Conservation (phyloP, 2,329 filamentous ascomycete species). For the Botrytis fragariae region DNA sequence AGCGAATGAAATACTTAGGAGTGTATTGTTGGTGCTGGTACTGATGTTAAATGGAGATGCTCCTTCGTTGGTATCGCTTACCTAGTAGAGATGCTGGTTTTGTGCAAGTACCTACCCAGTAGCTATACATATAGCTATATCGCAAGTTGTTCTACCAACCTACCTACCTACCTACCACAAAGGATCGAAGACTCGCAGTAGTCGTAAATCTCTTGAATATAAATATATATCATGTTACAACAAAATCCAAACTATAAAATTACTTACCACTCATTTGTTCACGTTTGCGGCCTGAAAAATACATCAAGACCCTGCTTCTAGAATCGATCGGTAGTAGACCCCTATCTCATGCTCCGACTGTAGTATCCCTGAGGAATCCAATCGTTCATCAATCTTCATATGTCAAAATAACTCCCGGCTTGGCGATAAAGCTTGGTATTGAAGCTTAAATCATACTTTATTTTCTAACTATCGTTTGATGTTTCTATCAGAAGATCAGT, state of each 20-base stretch:
- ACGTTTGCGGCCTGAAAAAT: not conserved
- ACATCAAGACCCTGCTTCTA: not conserved
- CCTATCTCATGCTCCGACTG: not conserved
- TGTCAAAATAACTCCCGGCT: not conserved
- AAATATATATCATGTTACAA: not conserved
- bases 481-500: not conserved
- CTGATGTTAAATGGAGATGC: not conserved
- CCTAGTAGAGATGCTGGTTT: not conserved
- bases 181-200: too few species aligned
- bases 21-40: not conserved
- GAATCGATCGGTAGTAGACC: not conserved
- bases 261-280: not conserved
- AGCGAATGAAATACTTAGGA: not conserved
- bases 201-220: not conserved
- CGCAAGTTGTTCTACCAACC: not conserved
- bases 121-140: not conserved
- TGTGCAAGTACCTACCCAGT: not conserved
- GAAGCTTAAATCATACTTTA: not conserved
- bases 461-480: not conserved
- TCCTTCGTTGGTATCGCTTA: not conserved
- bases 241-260: not conserved
- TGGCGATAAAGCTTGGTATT: constrained; percentile 6
- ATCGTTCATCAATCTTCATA: not conserved
- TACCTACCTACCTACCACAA: not conserved
- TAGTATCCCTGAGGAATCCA: not conserved